Evolutionary conservation across 2,329 filamentous ascomycete genomes (phyloP), one percentile per base, ranked within the genome.

Genomic region (Diaporthe sp.): DNA sequence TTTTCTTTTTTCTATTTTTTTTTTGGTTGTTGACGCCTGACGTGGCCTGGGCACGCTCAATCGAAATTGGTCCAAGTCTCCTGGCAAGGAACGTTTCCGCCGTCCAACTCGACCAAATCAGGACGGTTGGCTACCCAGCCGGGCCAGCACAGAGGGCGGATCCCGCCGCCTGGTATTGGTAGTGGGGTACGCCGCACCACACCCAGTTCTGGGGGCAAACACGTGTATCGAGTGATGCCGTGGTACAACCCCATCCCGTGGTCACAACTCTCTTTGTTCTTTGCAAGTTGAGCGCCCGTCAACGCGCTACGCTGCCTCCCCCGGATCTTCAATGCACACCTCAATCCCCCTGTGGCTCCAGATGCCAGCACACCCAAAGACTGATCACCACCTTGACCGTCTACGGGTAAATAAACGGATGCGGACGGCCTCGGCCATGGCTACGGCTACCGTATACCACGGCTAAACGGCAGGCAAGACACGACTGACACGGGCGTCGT

Each of bases 221-320:
- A 66, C 61, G 61, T 66, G 61, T 66, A 66, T 66, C 61, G 61
- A 51, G 61, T 66, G 35, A 66, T 66, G 19, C 30, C 39, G 30
- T 50, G 44, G 61, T 50, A 50, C 61, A 66, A 66, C 61, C 42
- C 61, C 61, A 50, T 66, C 61, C 13, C 30, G 44, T 50, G 42
- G 61, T 66, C 61, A 66, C 51, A 42, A 35, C 32, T n/a, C 37
- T 10, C 27, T 7, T 17, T 9, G n/a, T 22, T 39, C n/a, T n/a
- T n/a, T n/a, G n/a, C n/a, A n/a, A n/a, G n/a, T n/a, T 17, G 19
- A 32, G 25, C 42, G 15, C n/a, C 15, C 19, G 13, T 65, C 25
- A n/a, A 32, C 39, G 17, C 59, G 27, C 42, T 50, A 47, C 42
- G 19, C 39, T 15, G 32, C 61, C 30, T 47, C 44, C 42, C 4